A percentile compares a stretch with the other conserved stretches of the same genome.
Conservation (phyloP, 352 stramenopile genomes). For the Pythium dissotocum region DNA sequence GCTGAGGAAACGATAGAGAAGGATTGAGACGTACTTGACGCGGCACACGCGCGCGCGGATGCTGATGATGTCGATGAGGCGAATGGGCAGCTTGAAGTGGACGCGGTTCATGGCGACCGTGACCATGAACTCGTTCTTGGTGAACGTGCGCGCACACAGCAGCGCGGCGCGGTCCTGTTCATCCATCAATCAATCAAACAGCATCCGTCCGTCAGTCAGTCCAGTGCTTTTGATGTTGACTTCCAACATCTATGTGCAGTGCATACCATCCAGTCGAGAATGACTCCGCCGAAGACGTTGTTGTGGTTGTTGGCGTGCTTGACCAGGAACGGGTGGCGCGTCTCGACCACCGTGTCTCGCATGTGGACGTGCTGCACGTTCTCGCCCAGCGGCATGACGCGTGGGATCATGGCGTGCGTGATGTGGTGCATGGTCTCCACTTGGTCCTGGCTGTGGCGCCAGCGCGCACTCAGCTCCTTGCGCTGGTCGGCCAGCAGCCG, state of each 20-base stretch:
- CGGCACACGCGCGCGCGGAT: constrained; percentile 69
- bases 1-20: too few species aligned
- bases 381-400: not conserved
- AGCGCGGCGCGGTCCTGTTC: not conserved
- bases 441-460: constrained; percentile 33
- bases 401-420: constrained; percentile 36
- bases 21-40: constrained; percentile 37
- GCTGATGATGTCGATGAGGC: constrained; percentile 73
- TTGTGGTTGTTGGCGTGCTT: constrained; percentile 42
- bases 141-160: not conserved
- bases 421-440: constrained; percentile 31
- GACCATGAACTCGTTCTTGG: not conserved
- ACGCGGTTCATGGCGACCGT: constrained; percentile 32
- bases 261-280: constrained; percentile 47
- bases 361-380: not conserved
- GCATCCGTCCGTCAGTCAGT: too few species aligned
- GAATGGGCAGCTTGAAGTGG: constrained; percentile 63
- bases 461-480: constrained; percentile 34
- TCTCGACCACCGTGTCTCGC: constrained; percentile 39
- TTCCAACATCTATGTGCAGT: too few species aligned
- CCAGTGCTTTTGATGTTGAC: too few species aligned
- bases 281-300: constrained; percentile 46
- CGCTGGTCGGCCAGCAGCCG: constrained; percentile 32
- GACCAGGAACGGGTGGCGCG: constrained; percentile 36
- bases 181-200: too few species aligned